Evolutionary conservation across 108 stramenopile genomes (phyloP).

Genomic region (Nannochloropsis salina): DNA sequence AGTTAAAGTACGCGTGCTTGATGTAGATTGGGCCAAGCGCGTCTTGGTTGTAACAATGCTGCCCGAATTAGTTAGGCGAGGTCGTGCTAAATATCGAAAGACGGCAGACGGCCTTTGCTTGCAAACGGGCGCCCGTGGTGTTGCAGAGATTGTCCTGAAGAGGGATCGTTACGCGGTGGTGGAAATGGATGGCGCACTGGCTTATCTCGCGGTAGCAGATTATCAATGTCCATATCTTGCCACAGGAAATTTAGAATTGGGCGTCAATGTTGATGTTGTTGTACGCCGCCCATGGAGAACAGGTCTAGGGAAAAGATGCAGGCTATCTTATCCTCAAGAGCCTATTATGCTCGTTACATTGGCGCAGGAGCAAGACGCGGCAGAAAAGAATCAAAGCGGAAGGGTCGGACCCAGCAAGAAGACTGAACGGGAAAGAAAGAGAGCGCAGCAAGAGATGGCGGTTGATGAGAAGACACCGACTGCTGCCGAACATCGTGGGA

Average conservation of each 20-base stretch:
- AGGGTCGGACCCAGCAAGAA: not conserved
- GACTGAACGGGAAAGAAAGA: not conserved
- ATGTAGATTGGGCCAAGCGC: constrained; percentile 37
- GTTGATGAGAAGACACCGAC: not conserved
- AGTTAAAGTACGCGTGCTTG: constrained; percentile 48
- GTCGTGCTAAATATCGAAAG: not conserved
- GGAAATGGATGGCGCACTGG: not conserved
- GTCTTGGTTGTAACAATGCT: constrained; percentile 46
- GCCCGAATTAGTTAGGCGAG: constrained; percentile 42
- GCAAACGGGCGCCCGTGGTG: not conserved
- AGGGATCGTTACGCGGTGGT: constrained; percentile 17
- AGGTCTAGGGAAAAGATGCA: not conserved
- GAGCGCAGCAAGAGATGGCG: not conserved
- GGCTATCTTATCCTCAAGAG: not conserved
- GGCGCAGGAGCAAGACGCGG: not conserved
- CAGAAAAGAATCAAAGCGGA: not conserved
- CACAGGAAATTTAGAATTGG: constrained; percentile 21
- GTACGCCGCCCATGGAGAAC: not conserved
- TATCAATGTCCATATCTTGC: constrained; percentile 43
- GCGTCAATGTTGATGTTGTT: not conserved
- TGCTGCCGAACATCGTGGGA: not conserved
- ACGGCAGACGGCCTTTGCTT: not conserved
- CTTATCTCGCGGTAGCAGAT: constrained; percentile 37
- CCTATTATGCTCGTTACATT: not conserved
- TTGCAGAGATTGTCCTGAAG: not conserved